A percentile compares a stretch with the other conserved stretches of the same genome.
These are phyloP conservation scores for Wickerhamomyces bisporus DNA, from an alignment of 805 yeast species.

Conservation along the genomic window DNA sequence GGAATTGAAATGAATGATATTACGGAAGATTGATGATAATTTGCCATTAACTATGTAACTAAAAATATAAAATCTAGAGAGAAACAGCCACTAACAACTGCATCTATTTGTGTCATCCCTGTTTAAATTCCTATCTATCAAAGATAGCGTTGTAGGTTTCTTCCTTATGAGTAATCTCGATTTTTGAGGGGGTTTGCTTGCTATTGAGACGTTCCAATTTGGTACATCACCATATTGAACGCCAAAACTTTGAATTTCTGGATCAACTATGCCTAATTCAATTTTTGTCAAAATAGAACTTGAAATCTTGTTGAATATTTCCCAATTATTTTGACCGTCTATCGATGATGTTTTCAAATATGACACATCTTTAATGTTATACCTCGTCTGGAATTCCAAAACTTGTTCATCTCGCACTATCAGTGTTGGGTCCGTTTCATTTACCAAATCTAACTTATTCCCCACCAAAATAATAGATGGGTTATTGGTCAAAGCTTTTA, in stretches of 20 bases:
- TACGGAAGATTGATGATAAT: background rate
- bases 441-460: conserved; percentile 27
- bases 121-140: conserved; percentile 11
- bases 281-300: conserved; percentile 39
- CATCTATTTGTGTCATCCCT: conserved; percentile 6
- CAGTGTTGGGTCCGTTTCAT: conserved; percentile 21
- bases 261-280: conserved; percentile 43
- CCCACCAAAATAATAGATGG: conserved; percentile 31
- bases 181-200: conserved; percentile 2
- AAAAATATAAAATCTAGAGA: too few relatives aligned
- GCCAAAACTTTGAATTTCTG: conserved; percentile 40
- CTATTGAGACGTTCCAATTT: conserved; percentile 25
- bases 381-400: conserved; percentile 23
- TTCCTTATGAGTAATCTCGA: conserved; percentile 6
- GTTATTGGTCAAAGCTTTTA: conserved; percentile 22
- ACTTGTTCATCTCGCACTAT: conserved; percentile 31
- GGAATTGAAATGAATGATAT: conserved; percentile 22
- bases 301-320: conserved; percentile 34
- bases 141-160: conserved; percentile 14
- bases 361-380: conserved; percentile 24
- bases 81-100: too few relatives aligned
- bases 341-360: conserved; percentile 36
- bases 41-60: too few relatives aligned
- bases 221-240: conserved; percentile 47
- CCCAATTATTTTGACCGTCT: conserved; percentile 36